Evolutionary conservation across 1,284 basidiomycete genomes (phyloP).

Genomic region (Coriolopsis trogii): DNA sequence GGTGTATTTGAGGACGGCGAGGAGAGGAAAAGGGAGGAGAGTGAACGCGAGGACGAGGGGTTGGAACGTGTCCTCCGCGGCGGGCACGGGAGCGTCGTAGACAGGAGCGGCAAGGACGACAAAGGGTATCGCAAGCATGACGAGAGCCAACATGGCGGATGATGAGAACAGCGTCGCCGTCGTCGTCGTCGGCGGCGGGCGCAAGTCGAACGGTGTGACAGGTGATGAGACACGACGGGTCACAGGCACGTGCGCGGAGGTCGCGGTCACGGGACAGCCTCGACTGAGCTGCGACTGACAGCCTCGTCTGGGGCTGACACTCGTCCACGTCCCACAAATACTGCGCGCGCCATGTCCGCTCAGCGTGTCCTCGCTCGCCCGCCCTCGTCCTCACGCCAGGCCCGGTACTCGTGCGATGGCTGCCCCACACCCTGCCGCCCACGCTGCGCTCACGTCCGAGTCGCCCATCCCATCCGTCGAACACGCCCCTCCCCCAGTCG

Average conservation of each 20-base stretch:
- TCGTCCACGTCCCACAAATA: too few relatives aligned
- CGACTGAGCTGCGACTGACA: too few relatives aligned
- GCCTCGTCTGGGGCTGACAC: too few relatives aligned
- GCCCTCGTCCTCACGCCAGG: not conserved
- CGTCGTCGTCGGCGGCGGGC: not conserved
- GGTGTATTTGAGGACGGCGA: conserved; percentile 20
- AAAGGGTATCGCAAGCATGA: not conserved
- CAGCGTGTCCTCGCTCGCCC: not conserved
- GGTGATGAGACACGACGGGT: not conserved
- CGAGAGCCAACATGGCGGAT: not conserved
- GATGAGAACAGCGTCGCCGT: not conserved
- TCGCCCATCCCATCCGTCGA: not conserved
- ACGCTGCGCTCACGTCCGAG: not conserved
- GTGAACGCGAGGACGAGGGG: conserved; percentile 7
- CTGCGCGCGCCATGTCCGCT: too few relatives aligned
- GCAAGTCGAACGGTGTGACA: not conserved
- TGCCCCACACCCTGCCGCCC: too few relatives aligned
- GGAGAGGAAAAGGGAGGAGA: conserved; percentile 20
- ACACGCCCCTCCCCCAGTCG: not conserved
- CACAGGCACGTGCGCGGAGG: conserved; percentile 2
- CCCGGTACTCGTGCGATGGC: too few relatives aligned
- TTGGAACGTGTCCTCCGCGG: not conserved
- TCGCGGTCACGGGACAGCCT: too few relatives aligned
- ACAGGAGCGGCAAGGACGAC: not conserved
- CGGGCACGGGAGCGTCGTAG: not conserved